Evolutionary conservation across 2,329 filamentous ascomycete species (phyloP).

Genomic region (Epichloe hybrida): DNA sequence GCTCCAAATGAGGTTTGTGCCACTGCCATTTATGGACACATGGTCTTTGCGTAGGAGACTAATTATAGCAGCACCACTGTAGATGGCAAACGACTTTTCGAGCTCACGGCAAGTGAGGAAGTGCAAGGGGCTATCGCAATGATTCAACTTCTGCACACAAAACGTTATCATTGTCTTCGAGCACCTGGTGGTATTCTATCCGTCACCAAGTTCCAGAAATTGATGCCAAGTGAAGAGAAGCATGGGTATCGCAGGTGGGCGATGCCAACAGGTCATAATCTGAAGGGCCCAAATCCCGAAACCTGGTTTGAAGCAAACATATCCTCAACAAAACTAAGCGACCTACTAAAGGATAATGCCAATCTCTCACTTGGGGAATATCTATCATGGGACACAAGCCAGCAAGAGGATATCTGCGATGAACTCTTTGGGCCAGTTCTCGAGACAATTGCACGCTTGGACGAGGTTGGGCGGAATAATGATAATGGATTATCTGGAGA

Average conservation of each 20-base stretch:
- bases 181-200: constrained; percentile 10
- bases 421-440: constrained; percentile 16
- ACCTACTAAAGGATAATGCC: constrained; percentile 13
- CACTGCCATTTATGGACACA: background rate
- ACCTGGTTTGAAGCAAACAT: constrained; percentile 18
- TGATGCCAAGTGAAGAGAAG: constrained; percentile 3
- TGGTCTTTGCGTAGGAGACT: background rate
- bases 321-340: constrained; percentile 10
- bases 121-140: constrained; percentile 8
- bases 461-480: constrained; percentile 17
- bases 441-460: constrained; percentile 19
- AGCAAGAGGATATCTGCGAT: constrained; percentile 11
- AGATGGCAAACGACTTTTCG: constrained; percentile 9
- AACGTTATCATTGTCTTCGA: constrained; percentile 8
- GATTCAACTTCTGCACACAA: constrained; percentile 11
- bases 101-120: constrained; percentile 4
- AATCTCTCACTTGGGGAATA: constrained; percentile 14
- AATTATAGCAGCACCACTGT: constrained; percentile 6
- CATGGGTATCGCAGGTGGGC: constrained; percentile 5
- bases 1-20: constrained; percentile 14
- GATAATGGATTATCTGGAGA: constrained; percentile 10
- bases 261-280: background rate
- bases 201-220: constrained; percentile 11
- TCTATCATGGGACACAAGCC: constrained; percentile 13
- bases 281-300: background rate